Percentiles rank a stretch among this genome's conserved stretches.
These are phyloP conservation scores for Leccinum pellstonianum DNA, from an alignment of 768 basidiomycete species.

Conservation along the genomic window DNA sequence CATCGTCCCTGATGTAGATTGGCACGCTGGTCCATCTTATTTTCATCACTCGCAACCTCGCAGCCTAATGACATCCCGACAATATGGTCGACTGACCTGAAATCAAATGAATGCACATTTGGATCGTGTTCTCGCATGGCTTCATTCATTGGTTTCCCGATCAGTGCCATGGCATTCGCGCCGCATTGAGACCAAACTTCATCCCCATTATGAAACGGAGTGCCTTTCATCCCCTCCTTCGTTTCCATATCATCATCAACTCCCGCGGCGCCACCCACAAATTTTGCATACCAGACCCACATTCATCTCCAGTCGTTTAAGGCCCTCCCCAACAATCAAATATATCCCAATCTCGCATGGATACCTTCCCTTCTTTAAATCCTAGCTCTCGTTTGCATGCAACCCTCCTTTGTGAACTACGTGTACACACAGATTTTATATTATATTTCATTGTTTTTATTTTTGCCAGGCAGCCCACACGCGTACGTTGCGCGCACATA, in stretches of 20 bases:
- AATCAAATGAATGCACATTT: constrained; percentile 2
- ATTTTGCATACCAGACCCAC: neutral
- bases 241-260: neutral
- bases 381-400: neutral
- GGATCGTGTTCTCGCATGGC: neutral
- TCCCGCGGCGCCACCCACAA: neutral
- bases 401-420: neutral
- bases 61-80: constrained; percentile 5
- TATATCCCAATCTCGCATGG: constrained; percentile 1
- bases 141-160: neutral
- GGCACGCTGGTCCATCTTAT: neutral
- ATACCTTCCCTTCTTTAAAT: constrained; percentile 5
- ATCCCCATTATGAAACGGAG: neutral
- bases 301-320: constrained; percentile 1
- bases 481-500: neutral
- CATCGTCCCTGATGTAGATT: neutral
- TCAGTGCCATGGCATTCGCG: neutral
- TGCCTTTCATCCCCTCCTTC: neutral
- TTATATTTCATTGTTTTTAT: neutral
- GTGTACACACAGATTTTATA: neutral
- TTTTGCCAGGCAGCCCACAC: neutral
- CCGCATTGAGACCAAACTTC: neutral
- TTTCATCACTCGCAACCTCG: constrained; percentile 1
- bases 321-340: neutral
- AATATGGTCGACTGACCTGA: constrained; percentile 1